Conservation (phyloP, 352 stramenopile species). For the Sclerospora graminicola region DNA sequence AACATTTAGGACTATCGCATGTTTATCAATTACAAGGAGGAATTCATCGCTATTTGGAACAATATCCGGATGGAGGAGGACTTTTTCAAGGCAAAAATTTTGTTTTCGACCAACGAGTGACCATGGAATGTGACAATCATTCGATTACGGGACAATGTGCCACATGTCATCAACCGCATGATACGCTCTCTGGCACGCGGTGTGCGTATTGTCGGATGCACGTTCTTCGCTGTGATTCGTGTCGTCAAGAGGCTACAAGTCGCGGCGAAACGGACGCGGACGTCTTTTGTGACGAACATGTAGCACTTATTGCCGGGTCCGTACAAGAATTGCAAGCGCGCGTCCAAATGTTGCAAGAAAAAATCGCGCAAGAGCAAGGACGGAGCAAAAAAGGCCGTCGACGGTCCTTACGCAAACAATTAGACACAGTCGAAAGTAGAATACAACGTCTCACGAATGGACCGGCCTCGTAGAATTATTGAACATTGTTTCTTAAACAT, state of each 20-base stretch:
- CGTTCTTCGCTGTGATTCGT: constrained; percentile 59
- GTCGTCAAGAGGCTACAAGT: constrained; percentile 7
- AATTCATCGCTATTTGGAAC: constrained; percentile 79
- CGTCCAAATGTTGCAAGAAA: constrained; percentile 17
- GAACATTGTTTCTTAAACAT: too few relatives aligned
- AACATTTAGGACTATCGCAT: constrained; percentile 49
- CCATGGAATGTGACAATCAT: constrained; percentile 42
- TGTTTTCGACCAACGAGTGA: constrained; percentile 77
- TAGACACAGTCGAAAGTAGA: constrained; percentile 52
- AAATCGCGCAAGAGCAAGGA: constrained; percentile 27
- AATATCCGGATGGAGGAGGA: constrained; percentile 54
- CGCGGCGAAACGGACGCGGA: constrained; percentile 17
- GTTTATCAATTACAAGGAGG: constrained; percentile 76
- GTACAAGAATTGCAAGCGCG: constrained; percentile 28
- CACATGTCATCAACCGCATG: constrained; percentile 43
- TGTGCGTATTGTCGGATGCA: constrained; percentile 76
- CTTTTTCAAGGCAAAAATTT: constrained; percentile 82
- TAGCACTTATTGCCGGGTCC: constrained; percentile 34
- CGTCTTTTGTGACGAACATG: constrained; percentile 52
- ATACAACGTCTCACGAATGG: constrained; percentile 33
- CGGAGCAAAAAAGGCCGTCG: constrained; percentile 52
- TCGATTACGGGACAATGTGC: constrained; percentile 57
- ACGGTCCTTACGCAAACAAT: constrained; percentile 70
- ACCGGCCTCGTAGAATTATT: too few relatives aligned
- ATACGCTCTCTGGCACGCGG: constrained; percentile 48